A percentile compares a stretch with the other conserved stretches of the same genome.
Conservation (phyloP, 2,329 filamentous ascomycete genomes). For the Cladosporium sp. region DNA sequence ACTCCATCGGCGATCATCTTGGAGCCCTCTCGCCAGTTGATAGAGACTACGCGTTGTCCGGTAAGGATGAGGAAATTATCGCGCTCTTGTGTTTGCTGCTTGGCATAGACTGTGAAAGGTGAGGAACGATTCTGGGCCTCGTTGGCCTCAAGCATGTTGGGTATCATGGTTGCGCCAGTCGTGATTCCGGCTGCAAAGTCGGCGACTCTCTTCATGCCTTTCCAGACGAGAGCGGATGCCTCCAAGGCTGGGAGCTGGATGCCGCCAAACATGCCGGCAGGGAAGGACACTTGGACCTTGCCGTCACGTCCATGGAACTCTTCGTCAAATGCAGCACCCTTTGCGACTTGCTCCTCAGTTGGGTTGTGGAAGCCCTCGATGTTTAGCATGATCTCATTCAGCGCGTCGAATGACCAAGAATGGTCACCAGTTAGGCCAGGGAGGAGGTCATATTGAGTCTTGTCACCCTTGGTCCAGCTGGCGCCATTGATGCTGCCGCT, state of each 20-base stretch:
- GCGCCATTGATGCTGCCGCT: slow-evolving; percentile 26
- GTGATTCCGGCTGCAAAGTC: slow-evolving; percentile 25
- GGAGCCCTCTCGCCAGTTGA: slow-evolving; percentile 17
- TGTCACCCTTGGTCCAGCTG: slow-evolving; percentile 27
- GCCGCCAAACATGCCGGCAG: slow-evolving; percentile 22
- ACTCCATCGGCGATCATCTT: slow-evolving; percentile 19
- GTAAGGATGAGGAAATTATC: slow-evolving; percentile 25
- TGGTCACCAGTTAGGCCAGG: slow-evolving; percentile 26
- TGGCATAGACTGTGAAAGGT: slow-evolving; percentile 24
- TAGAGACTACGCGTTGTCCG: slow-evolving; percentile 24
- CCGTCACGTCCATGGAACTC: slow-evolving; percentile 18
- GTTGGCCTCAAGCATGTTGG: slow-evolving; percentile 24
- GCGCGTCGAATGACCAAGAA: slow-evolving; percentile 22
- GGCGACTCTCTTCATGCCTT: slow-evolving; percentile 16
- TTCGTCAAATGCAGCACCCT: slow-evolving; percentile 20
- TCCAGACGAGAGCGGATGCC: slow-evolving; percentile 20
- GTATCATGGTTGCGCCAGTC: slow-evolving; percentile 24
- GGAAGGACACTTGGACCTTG: slow-evolving; percentile 24
- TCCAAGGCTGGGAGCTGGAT: slow-evolving; percentile 23
- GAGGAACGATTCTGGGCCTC: slow-evolving; percentile 24
- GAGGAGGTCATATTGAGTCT: slow-evolving; percentile 26
- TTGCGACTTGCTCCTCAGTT: slow-evolving; percentile 13
- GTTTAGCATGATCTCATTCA: slow-evolving; percentile 25
- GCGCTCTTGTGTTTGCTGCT: slow-evolving; percentile 20
- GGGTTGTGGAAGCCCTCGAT: slow-evolving; percentile 25